A percentile compares a stretch with the other conserved stretches of the same genome.
These are phyloP conservation scores for Cercospora sojina DNA, from an alignment of 2,329 filamentous ascomycete species.

Conservation along the genomic window DNA sequence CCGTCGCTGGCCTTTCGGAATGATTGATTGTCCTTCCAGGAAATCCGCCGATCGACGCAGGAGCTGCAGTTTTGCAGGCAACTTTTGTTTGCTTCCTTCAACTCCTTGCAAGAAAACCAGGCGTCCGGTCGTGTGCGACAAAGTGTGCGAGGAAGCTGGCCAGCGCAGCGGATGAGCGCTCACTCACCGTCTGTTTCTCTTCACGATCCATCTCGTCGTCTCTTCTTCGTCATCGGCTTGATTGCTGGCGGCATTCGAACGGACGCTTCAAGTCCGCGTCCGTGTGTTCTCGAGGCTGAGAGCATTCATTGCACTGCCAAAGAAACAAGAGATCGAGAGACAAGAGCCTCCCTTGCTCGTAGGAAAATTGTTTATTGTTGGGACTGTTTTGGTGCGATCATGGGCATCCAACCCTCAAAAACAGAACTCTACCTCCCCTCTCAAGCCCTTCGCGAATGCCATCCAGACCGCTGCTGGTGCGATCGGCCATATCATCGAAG, in stretches of 20 bases:
- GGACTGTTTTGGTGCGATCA: conserved; percentile 5
- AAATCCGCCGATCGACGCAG: neutral
- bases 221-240: neutral
- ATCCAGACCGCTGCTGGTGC: conserved; percentile 27
- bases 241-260: neutral
- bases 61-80: neutral
- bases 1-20: too few species aligned
- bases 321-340: too few species aligned
- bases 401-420: conserved; percentile 32
- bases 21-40: neutral
- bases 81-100: neutral
- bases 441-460: conserved; percentile 30
- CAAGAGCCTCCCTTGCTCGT: too few species aligned
- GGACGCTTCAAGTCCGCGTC: neutral
- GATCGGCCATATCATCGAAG: conserved; percentile 22
- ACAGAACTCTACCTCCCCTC: conserved; percentile 31
- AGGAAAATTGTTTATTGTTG: too few species aligned
- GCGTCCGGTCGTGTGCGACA: neutral
- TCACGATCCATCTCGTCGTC: neutral
- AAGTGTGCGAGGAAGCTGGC: neutral
- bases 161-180: neutral
- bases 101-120: neutral
- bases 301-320: too few species aligned
- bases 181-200: neutral
- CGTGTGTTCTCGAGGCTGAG: too few species aligned